These are phyloP conservation scores for Hansenula lynferdii DNA, from an alignment of 1,139 yeast genomes.

Conservation along the genomic window DNA sequence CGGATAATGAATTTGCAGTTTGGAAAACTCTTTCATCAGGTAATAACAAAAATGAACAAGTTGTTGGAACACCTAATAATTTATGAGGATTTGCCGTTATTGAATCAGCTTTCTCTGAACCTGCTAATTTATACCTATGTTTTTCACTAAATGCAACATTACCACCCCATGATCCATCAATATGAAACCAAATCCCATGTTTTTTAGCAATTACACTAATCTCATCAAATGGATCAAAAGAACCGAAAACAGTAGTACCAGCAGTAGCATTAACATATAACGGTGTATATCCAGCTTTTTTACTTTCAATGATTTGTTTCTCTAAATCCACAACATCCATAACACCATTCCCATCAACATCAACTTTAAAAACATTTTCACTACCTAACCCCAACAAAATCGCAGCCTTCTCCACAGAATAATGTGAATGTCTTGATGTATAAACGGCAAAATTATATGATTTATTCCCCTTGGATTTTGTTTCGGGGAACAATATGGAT, in stretches of 20 bases:
- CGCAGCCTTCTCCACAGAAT: slow-evolving; percentile 80
- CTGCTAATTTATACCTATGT: slow-evolving; percentile 46
- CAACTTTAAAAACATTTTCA: slow-evolving; percentile 56
- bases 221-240: slow-evolving; percentile 63
- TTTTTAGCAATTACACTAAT: slow-evolving; percentile 51
- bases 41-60: slow-evolving; percentile 74
- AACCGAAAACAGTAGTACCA: slow-evolving; percentile 86
- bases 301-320: slow-evolving; percentile 32
- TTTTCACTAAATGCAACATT: slow-evolving; percentile 62
- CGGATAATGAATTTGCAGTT: slow-evolving; percentile 68
- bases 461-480: slow-evolving; percentile 58
- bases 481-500: slow-evolving; percentile 60
- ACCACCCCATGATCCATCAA: slow-evolving; percentile 94
- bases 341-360: slow-evolving; percentile 50
- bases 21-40: slow-evolving; percentile 67
- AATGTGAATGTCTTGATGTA: slow-evolving; percentile 72
- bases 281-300: slow-evolving; percentile 62
- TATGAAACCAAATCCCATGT: slow-evolving; percentile 67
- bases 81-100: slow-evolving; percentile 85
- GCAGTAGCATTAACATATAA: slow-evolving; percentile 80
- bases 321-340: slow-evolving; percentile 50
- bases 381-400: slow-evolving; percentile 73
- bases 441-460: slow-evolving; percentile 59
- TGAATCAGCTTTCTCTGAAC: slow-evolving; percentile 68
- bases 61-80: slow-evolving; percentile 86